phyloP scores from a whole-genome alignment of 2,329 filamentous ascomycete genomes.

The Sclerotinia glacialis region DNA sequence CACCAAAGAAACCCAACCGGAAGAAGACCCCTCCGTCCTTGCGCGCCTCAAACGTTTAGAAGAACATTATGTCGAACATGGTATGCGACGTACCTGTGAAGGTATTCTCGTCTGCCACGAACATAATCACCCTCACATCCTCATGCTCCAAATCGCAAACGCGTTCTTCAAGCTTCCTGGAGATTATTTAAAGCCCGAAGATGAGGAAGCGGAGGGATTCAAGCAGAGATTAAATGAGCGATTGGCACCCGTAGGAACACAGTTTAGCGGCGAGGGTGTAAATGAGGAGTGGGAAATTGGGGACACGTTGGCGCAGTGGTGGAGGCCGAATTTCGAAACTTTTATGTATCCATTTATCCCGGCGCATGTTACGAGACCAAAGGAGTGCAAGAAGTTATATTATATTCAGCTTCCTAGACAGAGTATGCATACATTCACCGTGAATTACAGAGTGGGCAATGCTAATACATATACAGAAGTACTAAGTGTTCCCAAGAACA shows the following conservation, averaged over 20 bases:
- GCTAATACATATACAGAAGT: constrained; percentile 61
- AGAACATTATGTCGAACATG: constrained; percentile 86
- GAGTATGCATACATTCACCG: constrained; percentile 55
- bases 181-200: constrained; percentile 85
- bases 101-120: constrained; percentile 97
- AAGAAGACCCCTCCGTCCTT: constrained; percentile 94
- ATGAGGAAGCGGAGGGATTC: constrained; percentile 93
- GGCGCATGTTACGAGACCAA: constrained; percentile 90
- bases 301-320: constrained; percentile 96
- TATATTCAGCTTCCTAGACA: constrained; percentile 91
- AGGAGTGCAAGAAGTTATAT: constrained; percentile 99
- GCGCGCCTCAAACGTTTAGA: constrained; percentile 91
- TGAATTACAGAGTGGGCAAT: background rate
- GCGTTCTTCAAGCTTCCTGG: constrained; percentile 99
- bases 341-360: constrained; percentile 99
- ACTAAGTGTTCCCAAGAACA: constrained; percentile 96
- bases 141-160: constrained; percentile 99
- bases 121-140: constrained; percentile 96
- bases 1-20: constrained; percentile 95
- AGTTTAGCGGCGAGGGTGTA: constrained; percentile 77
- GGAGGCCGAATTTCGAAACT: constrained; percentile 97
- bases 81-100: constrained; percentile 96
- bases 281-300: constrained; percentile 93
- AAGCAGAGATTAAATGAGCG: constrained; percentile 89
- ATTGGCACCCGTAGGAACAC: constrained; percentile 83